Evolutionary conservation across 331 rosid genomes (phyloP), one percentile per base, ranked within the genome.

Genomic region (Cydonia oblonga): DNA sequence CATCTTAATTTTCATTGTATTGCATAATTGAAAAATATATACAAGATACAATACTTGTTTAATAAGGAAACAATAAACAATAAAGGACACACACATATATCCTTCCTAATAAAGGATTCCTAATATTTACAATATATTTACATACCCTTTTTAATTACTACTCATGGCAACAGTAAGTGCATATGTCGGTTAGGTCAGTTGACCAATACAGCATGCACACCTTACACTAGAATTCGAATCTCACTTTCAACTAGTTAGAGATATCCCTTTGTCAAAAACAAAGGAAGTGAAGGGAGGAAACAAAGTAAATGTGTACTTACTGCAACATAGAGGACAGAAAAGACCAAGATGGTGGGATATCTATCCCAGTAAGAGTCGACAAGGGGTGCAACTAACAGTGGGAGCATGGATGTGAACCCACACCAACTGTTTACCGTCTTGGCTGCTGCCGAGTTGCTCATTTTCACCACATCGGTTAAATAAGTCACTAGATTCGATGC

Each of bases 361-460:
- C 90, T 80, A 69, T 84, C 86, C 92, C 87, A 91, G 53, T 91
- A 93, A 53, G 97, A 89, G 32, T 87, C 95, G 22, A 92, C 97
- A 58, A 93, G 70, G 2, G 97, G 98, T 58, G 97, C 98, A 71
- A 91, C 86, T 14, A 93, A 53, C 72, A 93, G 80, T 13, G 98
- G 98, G 82, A 91, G 73, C 87, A 93, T 86, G 74, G 86, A 93
- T 3, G 98, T 89, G 87, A 91, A 86, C 1, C 98, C 98, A 5
- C 86, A 84, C 98, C 98, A 93, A 42, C 78, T 83, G 61, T 89
- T 89, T 0, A 93, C 98, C 67, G 91, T 85, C 54, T 91, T 93
- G 26, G 97, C 97, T 54, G 98, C 97, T 5, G 98, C 80, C 22
- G 98, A 93, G 64, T 93, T 91, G 63, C 95, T 89, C 81, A 93